Evolutionary conservation across 768 basidiomycete species (phyloP), one percentile per base, ranked within the genome.

Genomic region (Lactarius trivialis): DNA sequence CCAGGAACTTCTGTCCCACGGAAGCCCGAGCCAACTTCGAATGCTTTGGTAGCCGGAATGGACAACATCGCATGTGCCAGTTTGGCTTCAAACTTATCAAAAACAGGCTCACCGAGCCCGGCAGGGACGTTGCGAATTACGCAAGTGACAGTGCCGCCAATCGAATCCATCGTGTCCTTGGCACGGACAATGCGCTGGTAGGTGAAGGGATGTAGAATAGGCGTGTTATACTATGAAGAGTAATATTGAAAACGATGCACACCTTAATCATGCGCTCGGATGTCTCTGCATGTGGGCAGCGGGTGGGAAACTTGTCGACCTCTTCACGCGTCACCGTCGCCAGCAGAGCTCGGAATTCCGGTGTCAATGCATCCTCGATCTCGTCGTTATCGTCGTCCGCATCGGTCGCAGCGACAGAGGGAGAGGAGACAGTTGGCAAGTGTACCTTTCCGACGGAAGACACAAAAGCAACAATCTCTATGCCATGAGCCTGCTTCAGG

Each of bases 41-140:
- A 98, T 7, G 86, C 93, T 72, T 99, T 99, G 58, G 97, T 98
- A 19, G 97, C 96, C 30, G 97, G 97, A 71, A 99, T 97, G 58
- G 94, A 97, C 56, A 99, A 83, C 96, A 99, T 98, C 8, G 97
- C 97, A 72, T 98, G 97, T 14, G 84, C 96, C 63, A 99, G 86
- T 65, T 83, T 83, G 21, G 97, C 97, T 75, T 97, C 96, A 73
- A 98, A 88, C 76, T 98, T 98, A 82, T 99, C 95, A 74, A 99
- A 98, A 55, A 92, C 89, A 57, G 97, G 97, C 74, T 98, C 97
- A 55, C 97, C 97, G 32, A 98, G 84, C 8, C 97, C 97, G 21
- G 87, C 76, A 51, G 97, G 97, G 2, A 88, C 85, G 60, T 87
- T 85, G 49, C 96, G 89, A 68, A 99, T 90, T 41, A 98, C 91